Conservation (phyloP, 1,139 yeast genomes). For the Diutina pseudorugosa region DNA sequence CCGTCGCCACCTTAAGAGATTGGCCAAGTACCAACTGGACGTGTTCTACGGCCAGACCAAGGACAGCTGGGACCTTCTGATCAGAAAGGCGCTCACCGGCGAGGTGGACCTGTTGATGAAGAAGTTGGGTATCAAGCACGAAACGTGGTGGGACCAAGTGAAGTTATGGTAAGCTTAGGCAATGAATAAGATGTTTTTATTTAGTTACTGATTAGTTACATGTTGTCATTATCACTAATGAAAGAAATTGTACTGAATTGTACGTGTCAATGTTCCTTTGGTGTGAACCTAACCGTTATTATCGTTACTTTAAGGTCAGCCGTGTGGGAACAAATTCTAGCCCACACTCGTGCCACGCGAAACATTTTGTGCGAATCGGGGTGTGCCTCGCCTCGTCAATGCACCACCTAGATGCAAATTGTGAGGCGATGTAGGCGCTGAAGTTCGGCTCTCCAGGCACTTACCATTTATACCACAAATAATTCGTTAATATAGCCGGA, state of each 20-base stretch:
- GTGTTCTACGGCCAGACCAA: conserved; percentile 1
- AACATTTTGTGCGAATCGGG: background rate
- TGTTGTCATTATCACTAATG: background rate
- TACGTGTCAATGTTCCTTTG: too few relatives aligned
- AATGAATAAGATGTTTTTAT: background rate
- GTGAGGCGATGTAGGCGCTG: background rate
- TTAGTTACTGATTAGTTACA: background rate
- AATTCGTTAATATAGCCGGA: too few relatives aligned
- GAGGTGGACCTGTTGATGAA: background rate
- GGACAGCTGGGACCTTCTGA: background rate
- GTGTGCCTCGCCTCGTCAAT: background rate
- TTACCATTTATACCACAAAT: too few relatives aligned
- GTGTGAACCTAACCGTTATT: too few relatives aligned
- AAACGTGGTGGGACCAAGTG: background rate
- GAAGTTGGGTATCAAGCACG: conserved; percentile 1
- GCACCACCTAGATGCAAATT: background rate
- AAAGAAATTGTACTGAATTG: too few relatives aligned
- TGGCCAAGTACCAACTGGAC: conserved; percentile 30
- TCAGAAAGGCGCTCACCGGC: background rate
- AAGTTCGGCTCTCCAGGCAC: background rate
- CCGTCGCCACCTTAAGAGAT: conserved; percentile 31
- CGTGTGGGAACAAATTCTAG: background rate
- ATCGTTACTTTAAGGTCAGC: background rate
- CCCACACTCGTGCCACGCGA: background rate
- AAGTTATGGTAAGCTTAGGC: background rate